A percentile compares a stretch with the other conserved stretches of the same genome.
Evolutionary conservation across 768 basidiomycete genomes (phyloP).

Genomic region (Mycena haematopus): DNA sequence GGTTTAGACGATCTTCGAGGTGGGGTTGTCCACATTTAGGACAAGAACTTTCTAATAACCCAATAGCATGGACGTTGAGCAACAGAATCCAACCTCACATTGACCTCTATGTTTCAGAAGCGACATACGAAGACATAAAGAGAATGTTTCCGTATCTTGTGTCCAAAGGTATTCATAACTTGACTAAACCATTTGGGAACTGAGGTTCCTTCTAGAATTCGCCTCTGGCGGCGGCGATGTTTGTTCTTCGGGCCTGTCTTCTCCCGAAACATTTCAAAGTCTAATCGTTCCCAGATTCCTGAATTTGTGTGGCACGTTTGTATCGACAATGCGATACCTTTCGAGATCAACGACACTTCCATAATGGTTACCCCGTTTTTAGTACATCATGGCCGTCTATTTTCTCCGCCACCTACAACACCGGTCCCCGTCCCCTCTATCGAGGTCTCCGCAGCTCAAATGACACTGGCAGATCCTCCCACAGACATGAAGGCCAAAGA

Average conservation of each 20-base stretch:
- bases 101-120: constrained; percentile 73
- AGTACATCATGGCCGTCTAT: constrained; percentile 82
- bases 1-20: constrained; percentile 90
- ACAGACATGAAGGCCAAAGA: neutral
- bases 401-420: constrained; percentile 48
- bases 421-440: constrained; percentile 42
- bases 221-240: constrained; percentile 86
- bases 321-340: constrained; percentile 69
- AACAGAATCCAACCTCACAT: constrained; percentile 70
- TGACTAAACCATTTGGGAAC: neutral
- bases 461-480: constrained; percentile 19
- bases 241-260: too few relatives aligned
- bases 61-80: constrained; percentile 75
- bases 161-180: constrained; percentile 43
- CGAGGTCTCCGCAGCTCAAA: constrained; percentile 37
- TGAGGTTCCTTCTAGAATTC: constrained; percentile 45
- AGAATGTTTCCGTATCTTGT: constrained; percentile 85
- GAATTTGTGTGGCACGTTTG: constrained; percentile 81
- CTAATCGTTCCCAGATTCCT: constrained; percentile 62
- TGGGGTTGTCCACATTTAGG: constrained; percentile 36
- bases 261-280: neutral
- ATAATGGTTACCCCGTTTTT: constrained; percentile 67
- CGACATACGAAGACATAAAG: constrained; percentile 70
- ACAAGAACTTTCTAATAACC: constrained; percentile 3
- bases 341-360: constrained; percentile 71